Evolutionary conservation across 2,329 filamentous ascomycete species (phyloP).

Genomic region (Curvularia hawaiiensis): DNA sequence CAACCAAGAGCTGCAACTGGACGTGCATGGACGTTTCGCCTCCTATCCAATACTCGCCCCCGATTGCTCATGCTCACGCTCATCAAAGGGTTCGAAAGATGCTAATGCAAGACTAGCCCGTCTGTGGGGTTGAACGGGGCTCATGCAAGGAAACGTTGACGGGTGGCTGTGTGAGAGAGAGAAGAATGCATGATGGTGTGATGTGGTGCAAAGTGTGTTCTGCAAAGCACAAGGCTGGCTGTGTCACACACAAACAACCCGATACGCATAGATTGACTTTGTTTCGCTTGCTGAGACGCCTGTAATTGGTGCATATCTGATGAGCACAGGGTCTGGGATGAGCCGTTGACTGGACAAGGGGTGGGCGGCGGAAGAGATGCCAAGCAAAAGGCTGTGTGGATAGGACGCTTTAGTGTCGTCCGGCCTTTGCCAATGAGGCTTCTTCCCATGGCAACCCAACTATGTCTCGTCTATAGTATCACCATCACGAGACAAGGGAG

Average conservation of each 20-base stretch:
- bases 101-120: not conserved
- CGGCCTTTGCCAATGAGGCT: not conserved
- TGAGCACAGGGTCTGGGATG: slow-evolving; percentile 4
- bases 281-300: not conserved
- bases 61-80: not conserved
- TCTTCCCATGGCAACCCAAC: not conserved
- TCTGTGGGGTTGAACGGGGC: not conserved
- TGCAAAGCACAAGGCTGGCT: not conserved
- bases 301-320: slow-evolving; percentile 1
- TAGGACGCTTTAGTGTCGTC: not conserved
- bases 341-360: not conserved
- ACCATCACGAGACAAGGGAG: not conserved
- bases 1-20: not conserved
- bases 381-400: not conserved
- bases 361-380: not conserved
- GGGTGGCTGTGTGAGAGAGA: not conserved
- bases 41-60: not conserved
- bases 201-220: not conserved
- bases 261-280: not conserved
- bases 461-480: not conserved
- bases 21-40: slow-evolving; percentile 1
- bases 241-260: not conserved
- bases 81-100: not conserved
- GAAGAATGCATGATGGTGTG: not conserved
- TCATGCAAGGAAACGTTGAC: not conserved